A percentile compares a stretch with the other conserved stretches of the same genome.
These are phyloP conservation scores for Sarocladium oryzae DNA, from an alignment of 2,329 filamentous ascomycete species.

Conservation along the genomic window DNA sequence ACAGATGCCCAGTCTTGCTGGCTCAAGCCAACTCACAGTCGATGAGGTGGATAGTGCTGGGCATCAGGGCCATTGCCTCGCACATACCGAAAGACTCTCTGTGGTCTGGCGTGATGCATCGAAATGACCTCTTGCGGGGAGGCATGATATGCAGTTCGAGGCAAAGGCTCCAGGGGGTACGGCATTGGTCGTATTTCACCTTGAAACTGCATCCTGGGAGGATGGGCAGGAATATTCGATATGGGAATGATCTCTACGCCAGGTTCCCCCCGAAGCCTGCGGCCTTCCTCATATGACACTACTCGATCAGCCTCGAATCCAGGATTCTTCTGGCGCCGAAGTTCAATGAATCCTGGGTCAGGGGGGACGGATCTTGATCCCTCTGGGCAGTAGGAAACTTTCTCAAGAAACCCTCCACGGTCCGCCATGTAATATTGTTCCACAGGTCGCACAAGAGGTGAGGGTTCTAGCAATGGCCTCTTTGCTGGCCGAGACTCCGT, in stretches of 20 bases:
- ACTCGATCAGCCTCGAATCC: background rate
- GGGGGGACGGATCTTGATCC: background rate
- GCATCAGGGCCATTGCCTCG: background rate
- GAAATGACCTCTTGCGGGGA: background rate
- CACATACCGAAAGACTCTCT: conserved; percentile 1
- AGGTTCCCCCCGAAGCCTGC: conserved; percentile 13
- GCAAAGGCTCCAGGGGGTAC: background rate
- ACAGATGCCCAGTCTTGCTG: background rate
- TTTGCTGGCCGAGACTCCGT: background rate
- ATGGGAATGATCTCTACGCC: conserved; percentile 7
- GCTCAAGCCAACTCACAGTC: background rate
- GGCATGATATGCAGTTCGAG: background rate
- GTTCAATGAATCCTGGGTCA: conserved; percentile 4
- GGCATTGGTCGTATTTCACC: background rate
- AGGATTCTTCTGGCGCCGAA: background rate
- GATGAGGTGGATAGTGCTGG: background rate
- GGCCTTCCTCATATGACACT: conserved; percentile 12
- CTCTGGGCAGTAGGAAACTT: conserved; percentile 14
- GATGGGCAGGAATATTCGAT: background rate
- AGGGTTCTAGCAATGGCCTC: background rate
- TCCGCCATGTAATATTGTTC: conserved; percentile 29
- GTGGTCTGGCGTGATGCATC: background rate
- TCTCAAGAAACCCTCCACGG: conserved; percentile 31
- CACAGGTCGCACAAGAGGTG: background rate
- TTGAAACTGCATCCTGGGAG: background rate